Base-by-base conservation (phyloP, 495 filamentous ascomycete genomes). In the Tuber microsphaerosporum region DNA sequence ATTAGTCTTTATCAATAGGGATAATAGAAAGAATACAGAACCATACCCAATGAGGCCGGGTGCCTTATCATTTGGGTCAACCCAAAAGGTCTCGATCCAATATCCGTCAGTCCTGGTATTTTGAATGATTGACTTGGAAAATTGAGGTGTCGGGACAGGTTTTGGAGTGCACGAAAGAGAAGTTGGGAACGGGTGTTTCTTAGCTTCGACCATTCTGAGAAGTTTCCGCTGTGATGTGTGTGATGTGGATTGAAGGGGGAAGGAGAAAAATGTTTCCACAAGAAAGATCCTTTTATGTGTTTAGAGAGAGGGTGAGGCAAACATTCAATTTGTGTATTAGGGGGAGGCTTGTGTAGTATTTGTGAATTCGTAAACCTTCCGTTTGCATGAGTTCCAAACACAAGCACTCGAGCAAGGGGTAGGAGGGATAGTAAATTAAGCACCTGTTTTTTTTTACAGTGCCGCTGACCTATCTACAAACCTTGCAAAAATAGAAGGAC, bases 81-180 rank as follows among this genome's bases (percentile, higher is more conserved):
- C 72, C 61, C 70, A 73, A 56, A 79, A 82, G 39, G 80, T 81
- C 73, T 81, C 80, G 31, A 82, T 46, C 80, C 80, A 82, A 51
- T 82, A 82, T 10, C 80, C 76, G 37, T 81, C 80, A 10, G 20
- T 72, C 45, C 79, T 78, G 0, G 77, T 61, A 20, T 43, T 41
- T 34, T 81, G 70, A n/a, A 81, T 46, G 41, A 71, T 71, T 17
- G 71, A 68, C 46, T 69, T 75, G n/a, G 39, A 45, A 71, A 79
- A 80, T 8, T 31, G 61, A 45, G 76, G 78, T 16, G 74, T 46
- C n/a, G 0, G n/a, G 51, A 61, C 0, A 0, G 51, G 12, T 10
- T 61, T 16, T 12, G n/a, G n/a, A 31, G 51, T 31, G 51, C 10
- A 26, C 2, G 51, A 31, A n/a, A 12, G 10, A 31, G n/a, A 61